Base-by-base conservation (phyloP, 2,329 filamentous ascomycete genomes). In the Beauveria medogensis region DNA sequence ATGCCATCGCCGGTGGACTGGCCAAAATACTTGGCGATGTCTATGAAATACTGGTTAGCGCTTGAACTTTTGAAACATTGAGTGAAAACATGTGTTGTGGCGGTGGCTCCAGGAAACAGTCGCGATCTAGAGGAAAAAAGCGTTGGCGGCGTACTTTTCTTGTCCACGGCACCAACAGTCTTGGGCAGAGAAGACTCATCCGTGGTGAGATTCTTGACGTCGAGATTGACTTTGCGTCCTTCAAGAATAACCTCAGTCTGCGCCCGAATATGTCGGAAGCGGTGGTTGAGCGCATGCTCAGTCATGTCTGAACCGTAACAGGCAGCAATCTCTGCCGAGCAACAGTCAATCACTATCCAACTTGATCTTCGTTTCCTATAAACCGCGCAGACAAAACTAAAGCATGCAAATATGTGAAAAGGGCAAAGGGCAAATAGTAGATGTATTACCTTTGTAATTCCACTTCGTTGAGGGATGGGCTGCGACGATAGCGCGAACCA, bases 401-500 rank as follows among this genome's bases (percentile, higher is more conserved):
- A 37, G 20, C 14, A 48, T 22, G 40, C 24, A 44, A 16, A 12
- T 14, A 28, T 14, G 30, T 46, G 7, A 62, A 47, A 44, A 51
- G 26, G 24, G 43, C 43, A 64, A 37, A 54, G 20, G 50, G 62
- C 63, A 60, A 34, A 41, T 48, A 60, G 59, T 30, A 8, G 20
- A 46, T 24, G 5, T 67, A 82, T 74, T 78, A 88, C 85, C 83
- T 67, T 80, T 82, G 70, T 82, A 86, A 69, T 87, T 83, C 58
- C 86, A 79, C 63, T 80, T 83, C 0, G 82, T 67, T 0, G 75
- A 74, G 0, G 80, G 80, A 59, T 82, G 78, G 3, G 83, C 82
- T 0, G 84, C 85, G 0, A 88, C 73, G 26, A 87, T 80, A 5
- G 85, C 84, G 1, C 83, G 80, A 3, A 87, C 75, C 41, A 88